Conservation (phyloP, 306 rosid species). For the Ceratonia siliqua region DNA sequence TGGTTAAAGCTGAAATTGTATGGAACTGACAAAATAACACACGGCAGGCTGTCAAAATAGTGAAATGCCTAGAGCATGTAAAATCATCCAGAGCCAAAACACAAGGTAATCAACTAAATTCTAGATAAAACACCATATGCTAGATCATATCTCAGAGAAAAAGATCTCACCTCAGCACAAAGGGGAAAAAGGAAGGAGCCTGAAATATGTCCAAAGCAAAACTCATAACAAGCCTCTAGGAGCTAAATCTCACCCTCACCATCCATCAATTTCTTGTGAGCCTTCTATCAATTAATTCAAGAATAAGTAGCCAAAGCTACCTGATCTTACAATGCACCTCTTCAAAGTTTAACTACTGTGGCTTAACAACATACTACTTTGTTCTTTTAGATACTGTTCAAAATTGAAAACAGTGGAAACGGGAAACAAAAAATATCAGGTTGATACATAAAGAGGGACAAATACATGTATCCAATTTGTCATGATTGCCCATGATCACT, state of each 20-base stretch:
- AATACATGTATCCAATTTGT: not conserved
- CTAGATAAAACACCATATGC: not conserved
- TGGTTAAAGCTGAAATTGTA: not conserved
- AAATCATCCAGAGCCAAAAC: conserved; percentile 12
- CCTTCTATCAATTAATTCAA: conserved; percentile 19
- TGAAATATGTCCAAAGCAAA: conserved; percentile 41
- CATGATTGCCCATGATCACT: conserved; percentile 16
- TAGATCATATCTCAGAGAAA: conserved; percentile 22
- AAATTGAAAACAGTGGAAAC: conserved; percentile 18
- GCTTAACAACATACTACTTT: conserved; percentile 11
- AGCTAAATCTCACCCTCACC: conserved; percentile 23
- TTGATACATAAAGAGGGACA: not conserved
- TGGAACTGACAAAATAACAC: conserved; percentile 20
- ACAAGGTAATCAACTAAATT: conserved; percentile 6
- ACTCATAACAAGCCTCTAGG: conserved; percentile 24
- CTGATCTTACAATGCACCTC: conserved; percentile 19
- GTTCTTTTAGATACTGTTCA: not conserved
- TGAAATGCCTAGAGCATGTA: conserved; percentile 23
- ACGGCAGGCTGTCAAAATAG: conserved; percentile 19
- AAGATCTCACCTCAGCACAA: conserved; percentile 36
- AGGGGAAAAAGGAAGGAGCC: conserved; percentile 29
- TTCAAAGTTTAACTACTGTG: conserved; percentile 3
- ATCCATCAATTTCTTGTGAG: conserved; percentile 18
- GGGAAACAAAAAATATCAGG: not conserved
- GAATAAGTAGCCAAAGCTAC: conserved; percentile 30